Base-by-base conservation (phyloP, 1,139 yeast species). In the Pichia sp. region DNA sequence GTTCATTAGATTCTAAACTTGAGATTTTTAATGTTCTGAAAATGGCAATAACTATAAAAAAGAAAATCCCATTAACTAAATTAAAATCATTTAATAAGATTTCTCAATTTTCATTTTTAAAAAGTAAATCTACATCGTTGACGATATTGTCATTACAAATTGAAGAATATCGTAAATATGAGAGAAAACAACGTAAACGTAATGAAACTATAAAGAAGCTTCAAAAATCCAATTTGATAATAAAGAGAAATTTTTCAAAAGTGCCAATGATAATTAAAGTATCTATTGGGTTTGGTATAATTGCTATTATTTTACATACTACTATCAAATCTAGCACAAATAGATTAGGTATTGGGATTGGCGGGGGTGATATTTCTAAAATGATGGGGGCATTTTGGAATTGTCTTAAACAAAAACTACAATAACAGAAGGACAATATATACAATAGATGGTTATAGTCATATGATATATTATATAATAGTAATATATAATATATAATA, bases 1-100 rank as follows among this genome's bases (percentile, higher is more conserved):
- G 51, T 23, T 49, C 55, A 64, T 30, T 53, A 55, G 43, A 76
- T 66, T 49, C 54, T 43, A 22, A 50, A 30, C 42, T 47, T 5
- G 71, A 67, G 35, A 52, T 75, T 33, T 61, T 60, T 30, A 60
- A 60, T 36, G 68, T 76, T n/a, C 53, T 76, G 32, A 62, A 63
- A 43, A 49, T 57, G 31, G 63, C 80, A 2, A 55, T 60, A 24
- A 41, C 42, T 3, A 60, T 70, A 37, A 58, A 67, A 41, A 62
- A 63, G 22, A 50, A 51, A 2, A 62, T 54, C 44, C 73, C 73
- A 1, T 47, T 57, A 6, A 12, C 25, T 0, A 28, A 35, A 6
- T 37, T 64, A n/a, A 42, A 40, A 7, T 12, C 47, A 1, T 48
- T 50, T 33, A 41, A 43, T 11, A 44, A 61, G 1, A 50, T 63